A percentile compares a stretch with the other conserved stretches of the same genome.
Evolutionary conservation across 805 yeast species (phyloP).

Genomic region (Starmerella riodocensis): DNA sequence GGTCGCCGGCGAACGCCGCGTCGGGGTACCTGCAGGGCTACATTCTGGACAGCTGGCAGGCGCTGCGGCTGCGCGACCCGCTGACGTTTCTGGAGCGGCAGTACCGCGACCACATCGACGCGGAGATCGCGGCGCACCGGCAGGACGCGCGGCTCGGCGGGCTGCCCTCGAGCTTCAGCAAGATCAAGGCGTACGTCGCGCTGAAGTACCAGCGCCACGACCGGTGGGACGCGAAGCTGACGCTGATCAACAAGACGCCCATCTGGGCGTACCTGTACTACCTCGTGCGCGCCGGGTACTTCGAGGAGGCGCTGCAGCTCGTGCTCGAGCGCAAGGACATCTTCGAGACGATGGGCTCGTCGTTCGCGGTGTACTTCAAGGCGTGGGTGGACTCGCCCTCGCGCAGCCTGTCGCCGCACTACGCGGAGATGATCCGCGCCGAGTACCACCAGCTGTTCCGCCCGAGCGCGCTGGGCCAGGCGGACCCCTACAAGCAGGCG

Average conservation of each 20-base stretch:
- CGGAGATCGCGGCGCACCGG: constrained; percentile 40
- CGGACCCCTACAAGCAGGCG: constrained; percentile 83
- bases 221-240: constrained; percentile 41
- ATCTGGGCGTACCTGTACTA: constrained; percentile 91
- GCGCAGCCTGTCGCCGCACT: constrained; percentile 47
- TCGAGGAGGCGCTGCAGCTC: constrained; percentile 62
- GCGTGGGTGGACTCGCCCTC: constrained; percentile 49
- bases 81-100: constrained; percentile 53
- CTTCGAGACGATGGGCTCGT: constrained; percentile 72
- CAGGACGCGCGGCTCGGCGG: constrained; percentile 45
- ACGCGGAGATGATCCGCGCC: constrained; percentile 53
- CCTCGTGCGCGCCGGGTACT: constrained; percentile 69
- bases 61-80: constrained; percentile 11
- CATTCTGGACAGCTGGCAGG: constrained; percentile 17
- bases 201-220: constrained; percentile 32
- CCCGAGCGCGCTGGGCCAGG: constrained; percentile 36
- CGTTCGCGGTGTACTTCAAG: constrained; percentile 67
- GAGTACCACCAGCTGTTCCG: constrained; percentile 81
- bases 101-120: constrained; percentile 61
- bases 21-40: constrained; percentile 1
- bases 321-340: constrained; percentile 50
- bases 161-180: constrained; percentile 57
- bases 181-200: constrained; percentile 51
- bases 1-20: neutral
- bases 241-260: constrained; percentile 69